Evolutionary conservation across 2,329 filamentous ascomycete species (phyloP).

Genomic region (Pseudogymnoascus destructans): DNA sequence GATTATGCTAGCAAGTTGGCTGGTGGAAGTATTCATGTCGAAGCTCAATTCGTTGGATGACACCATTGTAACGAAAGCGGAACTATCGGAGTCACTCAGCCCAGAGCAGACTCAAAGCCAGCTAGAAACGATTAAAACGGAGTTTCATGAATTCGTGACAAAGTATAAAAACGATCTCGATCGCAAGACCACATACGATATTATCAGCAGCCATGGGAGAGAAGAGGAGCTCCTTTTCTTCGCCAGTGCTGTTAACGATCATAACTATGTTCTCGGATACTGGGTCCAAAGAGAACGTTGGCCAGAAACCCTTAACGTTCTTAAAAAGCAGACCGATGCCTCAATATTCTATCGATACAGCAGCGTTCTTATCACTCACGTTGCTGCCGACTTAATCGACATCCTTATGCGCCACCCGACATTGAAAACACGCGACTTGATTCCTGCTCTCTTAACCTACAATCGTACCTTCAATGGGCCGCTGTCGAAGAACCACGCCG

Average conservation of each 20-base stretch:
- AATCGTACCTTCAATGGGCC: constrained; percentile 62
- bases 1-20: constrained; percentile 89
- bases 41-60: constrained; percentile 93
- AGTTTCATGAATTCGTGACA: constrained; percentile 78
- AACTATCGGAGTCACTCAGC: constrained; percentile 59
- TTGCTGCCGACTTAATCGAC: constrained; percentile 76
- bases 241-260: constrained; percentile 77
- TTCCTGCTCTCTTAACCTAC: constrained; percentile 88
- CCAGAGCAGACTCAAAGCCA: constrained; percentile 59
- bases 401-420: constrained; percentile 86
- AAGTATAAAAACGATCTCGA: constrained; percentile 83
- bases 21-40: constrained; percentile 93
- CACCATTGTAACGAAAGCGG: constrained; percentile 78
- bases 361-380: constrained; percentile 89
- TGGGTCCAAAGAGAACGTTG: constrained; percentile 95
- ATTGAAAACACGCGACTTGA: constrained; percentile 73
- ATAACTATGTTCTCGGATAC: constrained; percentile 89
- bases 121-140: constrained; percentile 55
- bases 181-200: constrained; percentile 82
- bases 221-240: constrained; percentile 89
- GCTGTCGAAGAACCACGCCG: constrained; percentile 70
- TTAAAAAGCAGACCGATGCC: constrained; percentile 84
- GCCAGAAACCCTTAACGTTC: constrained; percentile 70
- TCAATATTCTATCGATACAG: constrained; percentile 95
- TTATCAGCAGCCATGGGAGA: constrained; percentile 87